Evolutionary conservation across 2,329 filamentous ascomycete genomes (phyloP).

Genomic region (Pseudogymnoascus sp.): DNA sequence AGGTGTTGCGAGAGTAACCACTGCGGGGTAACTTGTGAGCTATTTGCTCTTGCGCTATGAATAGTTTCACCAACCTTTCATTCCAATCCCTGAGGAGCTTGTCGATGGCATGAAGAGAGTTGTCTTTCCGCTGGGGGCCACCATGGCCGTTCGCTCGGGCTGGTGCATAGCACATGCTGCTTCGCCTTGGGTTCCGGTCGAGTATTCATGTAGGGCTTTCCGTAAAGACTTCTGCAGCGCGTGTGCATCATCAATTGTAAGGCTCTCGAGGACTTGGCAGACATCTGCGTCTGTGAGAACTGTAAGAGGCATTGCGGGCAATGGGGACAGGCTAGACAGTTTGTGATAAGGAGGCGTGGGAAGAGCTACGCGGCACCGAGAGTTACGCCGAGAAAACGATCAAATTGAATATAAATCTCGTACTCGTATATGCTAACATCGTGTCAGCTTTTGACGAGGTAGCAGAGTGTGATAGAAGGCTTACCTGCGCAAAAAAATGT

Average conservation of each 20-base stretch:
- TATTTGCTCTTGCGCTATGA: neutral
- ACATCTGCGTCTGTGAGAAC: conserved; percentile 53
- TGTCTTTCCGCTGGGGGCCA: conserved; percentile 45
- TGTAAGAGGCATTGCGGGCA: conserved; percentile 46
- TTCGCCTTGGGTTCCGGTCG: conserved; percentile 43
- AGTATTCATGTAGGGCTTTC: conserved; percentile 54
- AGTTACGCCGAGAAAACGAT: neutral
- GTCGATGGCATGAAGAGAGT: conserved; percentile 71
- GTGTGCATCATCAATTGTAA: conserved; percentile 46
- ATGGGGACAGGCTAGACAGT: neutral
- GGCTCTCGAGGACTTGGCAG: conserved; percentile 44
- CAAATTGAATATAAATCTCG: neutral
- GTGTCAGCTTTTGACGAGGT: neutral
- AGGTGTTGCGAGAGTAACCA: conserved; percentile 54
- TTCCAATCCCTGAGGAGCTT: conserved; percentile 54
- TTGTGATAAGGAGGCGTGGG: neutral
- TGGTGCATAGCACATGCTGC: conserved; percentile 42
- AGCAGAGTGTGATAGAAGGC: neutral
- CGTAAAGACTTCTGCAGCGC: conserved; percentile 43
- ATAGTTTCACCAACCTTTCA: conserved; percentile 48
- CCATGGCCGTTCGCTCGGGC: conserved; percentile 44
- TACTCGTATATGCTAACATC: neutral
- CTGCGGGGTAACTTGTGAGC: conserved; percentile 30
- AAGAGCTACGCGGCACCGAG: neutral
- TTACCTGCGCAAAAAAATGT: neutral